Evolutionary conservation across 75 land plant genomes (phyloP).

Genomic region (Cupressus sempervirens): DNA sequence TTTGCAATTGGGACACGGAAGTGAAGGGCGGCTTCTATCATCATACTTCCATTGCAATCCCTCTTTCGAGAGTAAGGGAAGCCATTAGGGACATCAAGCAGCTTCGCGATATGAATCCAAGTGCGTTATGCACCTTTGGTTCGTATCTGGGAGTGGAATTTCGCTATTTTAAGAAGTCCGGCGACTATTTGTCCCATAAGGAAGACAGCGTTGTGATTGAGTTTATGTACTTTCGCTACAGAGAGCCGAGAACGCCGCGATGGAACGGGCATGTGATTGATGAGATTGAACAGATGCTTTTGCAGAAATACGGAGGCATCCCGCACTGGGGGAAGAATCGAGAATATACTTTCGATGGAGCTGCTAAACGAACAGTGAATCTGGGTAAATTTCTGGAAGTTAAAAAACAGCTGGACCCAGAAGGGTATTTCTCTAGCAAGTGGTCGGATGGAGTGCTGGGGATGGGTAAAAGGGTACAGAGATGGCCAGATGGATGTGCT

Average conservation of each 20-base stretch:
- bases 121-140: conserved; percentile 13
- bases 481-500: conserved; percentile 1
- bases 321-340: conserved; percentile 42
- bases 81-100: conserved; percentile 17
- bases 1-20: conserved; percentile 15
- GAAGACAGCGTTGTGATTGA: conserved; percentile 17
- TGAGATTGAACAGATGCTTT: conserved; percentile 30
- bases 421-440: not conserved
- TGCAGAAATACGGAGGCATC: conserved; percentile 20
- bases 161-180: not conserved
- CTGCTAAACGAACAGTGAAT: not conserved
- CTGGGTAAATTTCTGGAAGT: conserved; percentile 12
- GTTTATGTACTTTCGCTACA: conserved; percentile 6
- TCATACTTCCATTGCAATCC: conserved; percentile 16
- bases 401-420: not conserved
- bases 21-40: conserved; percentile 10
- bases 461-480: not conserved
- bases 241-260: conserved; percentile 4
- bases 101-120: conserved; percentile 4
- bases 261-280: conserved; percentile 20
- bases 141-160: not conserved
- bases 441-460: not conserved
- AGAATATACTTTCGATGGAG: conserved; percentile 7
- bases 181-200: not conserved
- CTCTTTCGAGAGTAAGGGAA: conserved; percentile 3